Evolutionary conservation across 495 filamentous ascomycete genomes (phyloP).

Genomic region (Neurospora sp.): DNA sequence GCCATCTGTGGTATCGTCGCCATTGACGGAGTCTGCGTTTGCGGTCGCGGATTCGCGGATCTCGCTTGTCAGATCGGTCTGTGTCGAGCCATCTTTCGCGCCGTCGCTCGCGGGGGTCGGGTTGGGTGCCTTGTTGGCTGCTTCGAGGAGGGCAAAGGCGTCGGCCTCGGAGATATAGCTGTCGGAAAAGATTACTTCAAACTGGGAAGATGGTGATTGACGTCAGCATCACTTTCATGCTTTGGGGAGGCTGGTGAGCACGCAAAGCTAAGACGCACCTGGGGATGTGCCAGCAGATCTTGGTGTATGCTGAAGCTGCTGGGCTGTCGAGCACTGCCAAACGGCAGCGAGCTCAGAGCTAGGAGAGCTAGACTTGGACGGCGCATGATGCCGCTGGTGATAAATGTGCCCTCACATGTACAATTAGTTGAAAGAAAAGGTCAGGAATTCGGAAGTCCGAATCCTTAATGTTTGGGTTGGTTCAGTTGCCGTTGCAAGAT

Average conservation of each 20-base stretch:
- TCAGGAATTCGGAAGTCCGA: not conserved
- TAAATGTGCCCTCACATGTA: constrained; percentile 23
- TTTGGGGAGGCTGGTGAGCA: not conserved
- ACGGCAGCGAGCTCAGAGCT: constrained; percentile 23
- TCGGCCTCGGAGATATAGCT: constrained; percentile 62
- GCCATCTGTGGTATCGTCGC: constrained; percentile 9
- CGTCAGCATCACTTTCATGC: not conserved
- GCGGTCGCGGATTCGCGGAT: constrained; percentile 21
- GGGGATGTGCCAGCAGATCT: constrained; percentile 84
- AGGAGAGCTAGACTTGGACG: constrained; percentile 32
- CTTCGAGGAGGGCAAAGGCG: constrained; percentile 49
- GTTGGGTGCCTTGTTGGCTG: constrained; percentile 1
- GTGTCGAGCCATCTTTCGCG: constrained; percentile 20
- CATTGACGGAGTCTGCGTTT: constrained; percentile 8
- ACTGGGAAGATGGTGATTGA: constrained; percentile 37
- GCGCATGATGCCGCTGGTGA: constrained; percentile 39
- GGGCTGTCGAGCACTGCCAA: constrained; percentile 32
- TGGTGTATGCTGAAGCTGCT: constrained; percentile 60
- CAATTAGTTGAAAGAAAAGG: not conserved
- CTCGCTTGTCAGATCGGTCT: constrained; percentile 27
- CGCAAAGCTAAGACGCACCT: constrained; percentile 44
- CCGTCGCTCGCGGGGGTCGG: constrained; percentile 3
- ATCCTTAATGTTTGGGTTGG: not conserved
- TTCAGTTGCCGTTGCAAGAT: not conserved
- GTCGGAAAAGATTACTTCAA: constrained; percentile 70